phyloP scores from a whole-genome alignment of 441 rosid genomes.

The Bruguiera hainesii region DNA sequence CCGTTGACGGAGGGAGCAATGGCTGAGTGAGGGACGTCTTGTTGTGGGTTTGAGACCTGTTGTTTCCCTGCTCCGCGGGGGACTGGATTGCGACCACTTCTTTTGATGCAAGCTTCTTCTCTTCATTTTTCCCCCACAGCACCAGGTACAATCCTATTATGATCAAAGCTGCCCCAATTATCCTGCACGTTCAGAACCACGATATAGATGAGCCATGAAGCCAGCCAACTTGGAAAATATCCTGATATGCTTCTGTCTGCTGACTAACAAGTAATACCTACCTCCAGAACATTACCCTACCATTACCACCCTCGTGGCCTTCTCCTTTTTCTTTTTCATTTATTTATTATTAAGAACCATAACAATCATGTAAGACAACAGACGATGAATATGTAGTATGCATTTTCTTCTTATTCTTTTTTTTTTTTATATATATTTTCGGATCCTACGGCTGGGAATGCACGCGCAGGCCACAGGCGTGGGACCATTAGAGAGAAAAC shows the following conservation, averaged over 20 bases:
- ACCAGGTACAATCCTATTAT: conserved; percentile 82
- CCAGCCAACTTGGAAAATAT: no score
- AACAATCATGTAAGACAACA: no score
- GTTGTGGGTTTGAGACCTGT: conserved; percentile 48
- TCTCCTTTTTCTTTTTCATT: not conserved
- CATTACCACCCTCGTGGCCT: conserved; percentile 7
- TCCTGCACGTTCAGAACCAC: conserved; percentile 43
- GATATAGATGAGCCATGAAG: not conserved
- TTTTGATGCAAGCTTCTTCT: conserved; percentile 54
- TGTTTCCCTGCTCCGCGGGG: conserved; percentile 50
- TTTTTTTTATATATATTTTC: no score
- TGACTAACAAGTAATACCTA: no score
- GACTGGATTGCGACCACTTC: conserved; percentile 63
- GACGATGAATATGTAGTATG: no score
- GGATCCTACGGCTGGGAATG: conserved; percentile 20
- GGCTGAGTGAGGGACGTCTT: conserved; percentile 77
- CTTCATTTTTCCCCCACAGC: conserved; percentile 86
- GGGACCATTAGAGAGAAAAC: not conserved
- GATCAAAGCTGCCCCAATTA: conserved; percentile 85
- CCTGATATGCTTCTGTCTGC: no score
- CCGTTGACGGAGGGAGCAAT: conserved; percentile 75
- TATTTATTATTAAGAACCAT: no score
- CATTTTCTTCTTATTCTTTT: no score
- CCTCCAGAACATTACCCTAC: not conserved
- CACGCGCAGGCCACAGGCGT: not conserved